A percentile compares a stretch with the other conserved stretches of the same genome.
Conservation (phyloP, 2,329 filamentous ascomycete genomes). For the Acarospora socialis region DNA sequence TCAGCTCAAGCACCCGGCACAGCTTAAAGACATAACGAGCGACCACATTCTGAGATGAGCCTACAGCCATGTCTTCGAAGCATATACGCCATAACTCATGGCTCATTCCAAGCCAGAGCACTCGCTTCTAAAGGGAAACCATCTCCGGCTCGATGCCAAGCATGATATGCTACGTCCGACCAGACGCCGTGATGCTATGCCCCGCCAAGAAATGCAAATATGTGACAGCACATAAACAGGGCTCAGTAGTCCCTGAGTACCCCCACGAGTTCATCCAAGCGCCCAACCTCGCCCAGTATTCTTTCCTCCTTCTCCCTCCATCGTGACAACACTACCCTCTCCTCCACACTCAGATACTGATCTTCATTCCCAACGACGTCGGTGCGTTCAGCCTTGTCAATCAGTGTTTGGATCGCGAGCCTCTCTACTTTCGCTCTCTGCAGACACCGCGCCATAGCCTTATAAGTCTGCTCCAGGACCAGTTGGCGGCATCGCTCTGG, state of each 20-base stretch:
- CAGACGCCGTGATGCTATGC: no score
- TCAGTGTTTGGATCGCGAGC: constrained; percentile 53
- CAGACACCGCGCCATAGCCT: constrained; percentile 71
- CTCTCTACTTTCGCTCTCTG: constrained; percentile 69
- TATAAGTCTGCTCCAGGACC: constrained; percentile 71
- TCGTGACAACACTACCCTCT: constrained; percentile 53
- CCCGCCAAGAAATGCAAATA: no score
- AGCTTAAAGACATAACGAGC: no score
- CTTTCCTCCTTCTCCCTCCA: constrained; percentile 51
- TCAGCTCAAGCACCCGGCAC: no score
- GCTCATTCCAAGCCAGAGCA: no score
- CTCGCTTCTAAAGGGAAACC: no score
- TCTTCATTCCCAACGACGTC: constrained; percentile 78
- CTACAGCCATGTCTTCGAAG: no score
- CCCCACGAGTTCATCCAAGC: constrained; percentile 73
- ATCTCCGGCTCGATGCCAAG: no score
- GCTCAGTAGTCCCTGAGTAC: constrained; percentile 68
- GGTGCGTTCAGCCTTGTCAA: constrained; percentile 68
- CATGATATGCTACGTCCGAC: no score
- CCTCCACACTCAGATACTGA: constrained; percentile 59
- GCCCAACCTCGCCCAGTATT: constrained; percentile 62
- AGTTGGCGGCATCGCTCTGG: constrained; percentile 53
- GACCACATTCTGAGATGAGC: no score
- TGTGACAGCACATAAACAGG: no score
- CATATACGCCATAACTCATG: no score